Evolutionary conservation across 345 rosid genomes (phyloP).

Genomic region (Gossypium arboreum): DNA sequence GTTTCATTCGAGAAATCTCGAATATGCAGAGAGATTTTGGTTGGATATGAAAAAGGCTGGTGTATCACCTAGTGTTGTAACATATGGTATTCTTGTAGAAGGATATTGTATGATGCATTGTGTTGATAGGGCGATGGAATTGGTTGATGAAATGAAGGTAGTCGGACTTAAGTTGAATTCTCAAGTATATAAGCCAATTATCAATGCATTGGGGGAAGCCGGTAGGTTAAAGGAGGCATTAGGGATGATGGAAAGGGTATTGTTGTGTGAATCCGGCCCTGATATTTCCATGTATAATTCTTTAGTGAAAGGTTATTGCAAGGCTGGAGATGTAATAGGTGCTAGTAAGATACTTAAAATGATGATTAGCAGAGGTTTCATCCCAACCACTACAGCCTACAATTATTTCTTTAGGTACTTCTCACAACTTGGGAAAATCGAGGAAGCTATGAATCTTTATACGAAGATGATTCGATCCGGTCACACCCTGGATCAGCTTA

Average conservation of each 20-base stretch:
- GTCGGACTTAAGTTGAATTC: constrained; percentile 56
- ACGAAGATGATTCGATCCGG: constrained; percentile 76
- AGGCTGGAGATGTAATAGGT: constrained; percentile 61
- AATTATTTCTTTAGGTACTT: constrained; percentile 75
- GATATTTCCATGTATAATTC: constrained; percentile 73
- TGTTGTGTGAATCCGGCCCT: constrained; percentile 63
- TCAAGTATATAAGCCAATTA: constrained; percentile 60
- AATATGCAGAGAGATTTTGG: constrained; percentile 75
- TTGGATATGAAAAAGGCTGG: constrained; percentile 49
- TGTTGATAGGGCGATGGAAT: constrained; percentile 57
- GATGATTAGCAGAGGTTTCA: constrained; percentile 65
- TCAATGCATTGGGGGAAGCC: constrained; percentile 74
- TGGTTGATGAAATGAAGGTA: constrained; percentile 65
- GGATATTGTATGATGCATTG: constrained; percentile 71
- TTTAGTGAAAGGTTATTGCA: constrained; percentile 68
- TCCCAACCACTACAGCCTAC: constrained; percentile 70
- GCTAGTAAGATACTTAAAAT: constrained; percentile 68
- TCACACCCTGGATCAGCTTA: constrained; percentile 55
- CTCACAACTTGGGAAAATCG: constrained; percentile 49
- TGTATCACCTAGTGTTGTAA: constrained; percentile 57
- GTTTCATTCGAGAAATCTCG: constrained; percentile 62
- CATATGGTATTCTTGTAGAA: constrained; percentile 77
- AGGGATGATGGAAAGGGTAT: constrained; percentile 66
- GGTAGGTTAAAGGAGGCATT: constrained; percentile 66
- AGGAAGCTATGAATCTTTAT: constrained; percentile 74